phyloP scores from a whole-genome alignment of 352 stramenopile species.

The Globisporangium nodosum region DNA sequence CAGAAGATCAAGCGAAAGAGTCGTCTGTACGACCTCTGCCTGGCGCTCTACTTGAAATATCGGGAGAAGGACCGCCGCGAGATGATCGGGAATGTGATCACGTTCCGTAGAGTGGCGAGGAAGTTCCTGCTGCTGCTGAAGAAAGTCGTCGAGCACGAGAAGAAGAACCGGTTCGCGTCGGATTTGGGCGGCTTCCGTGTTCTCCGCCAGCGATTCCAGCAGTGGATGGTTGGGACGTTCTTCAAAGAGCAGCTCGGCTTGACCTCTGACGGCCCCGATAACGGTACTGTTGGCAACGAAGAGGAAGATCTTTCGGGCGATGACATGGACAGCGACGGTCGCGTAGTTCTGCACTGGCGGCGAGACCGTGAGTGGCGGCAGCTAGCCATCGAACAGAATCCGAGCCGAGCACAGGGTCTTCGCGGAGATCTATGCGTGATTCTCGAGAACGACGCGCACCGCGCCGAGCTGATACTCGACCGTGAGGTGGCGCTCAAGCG shows the following conservation, averaged over 20 bases:
- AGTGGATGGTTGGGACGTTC: conserved; percentile 35
- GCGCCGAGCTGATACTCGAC: conserved; percentile 25
- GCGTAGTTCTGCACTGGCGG: conserved; percentile 33
- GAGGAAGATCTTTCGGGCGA: conserved; percentile 6
- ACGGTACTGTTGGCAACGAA: neutral
- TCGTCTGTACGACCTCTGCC: conserved; percentile 46
- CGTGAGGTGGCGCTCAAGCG: conserved; percentile 33
- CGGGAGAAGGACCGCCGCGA: conserved; percentile 42
- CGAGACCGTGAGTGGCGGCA: conserved; percentile 45
- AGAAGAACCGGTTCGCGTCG: conserved; percentile 44
- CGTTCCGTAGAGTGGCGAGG: conserved; percentile 39
- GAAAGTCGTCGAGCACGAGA: conserved; percentile 20
- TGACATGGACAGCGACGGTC: conserved; percentile 8
- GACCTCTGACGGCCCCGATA: neutral
- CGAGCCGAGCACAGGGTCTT: conserved; percentile 24
- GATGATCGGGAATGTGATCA: conserved; percentile 51
- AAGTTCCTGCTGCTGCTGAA: conserved; percentile 25
- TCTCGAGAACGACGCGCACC: conserved; percentile 22
- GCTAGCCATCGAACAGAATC: conserved; percentile 34
- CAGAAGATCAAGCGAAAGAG: conserved; percentile 56
- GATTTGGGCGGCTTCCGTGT: conserved; percentile 44
- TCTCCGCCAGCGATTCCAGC: conserved; percentile 28
- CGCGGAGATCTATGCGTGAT: conserved; percentile 28
- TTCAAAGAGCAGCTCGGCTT: conserved; percentile 17
- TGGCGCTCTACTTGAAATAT: conserved; percentile 50